Evolutionary conservation across 192 early-diverging fungal species (phyloP), one percentile per base, ranked within the genome.

Genomic region (Podila minutissima): DNA sequence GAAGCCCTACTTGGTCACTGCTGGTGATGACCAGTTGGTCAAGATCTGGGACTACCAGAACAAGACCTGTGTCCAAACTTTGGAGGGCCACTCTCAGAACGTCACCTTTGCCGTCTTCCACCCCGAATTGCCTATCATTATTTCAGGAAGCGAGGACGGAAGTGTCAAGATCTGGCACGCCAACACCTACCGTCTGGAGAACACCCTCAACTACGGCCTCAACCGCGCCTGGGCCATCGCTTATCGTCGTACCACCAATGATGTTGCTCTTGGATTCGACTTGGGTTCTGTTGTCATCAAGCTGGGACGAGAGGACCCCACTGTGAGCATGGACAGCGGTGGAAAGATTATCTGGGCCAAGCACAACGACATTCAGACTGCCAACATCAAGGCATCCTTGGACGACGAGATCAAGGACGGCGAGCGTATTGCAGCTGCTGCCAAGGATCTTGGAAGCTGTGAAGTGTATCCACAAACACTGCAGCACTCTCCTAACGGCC

Each of bases 11-110:
- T 83, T 99, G 37, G 92, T 98, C 49, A 94, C 93, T 50, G 96
- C 95, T 15, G 98, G 95, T 24, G 98, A 99, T 72, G 98, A 99
- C 85, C 92, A 95, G 87, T 68, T 91, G 37, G 91, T 95, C 72
- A 98, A 98, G 68, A 93, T 99, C 38, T 99, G 98, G 98, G 98
- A 99, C 82, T 99, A 99, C 83, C 97, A 99, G 79, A 99, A 98
- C 91, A 99, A 98, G 85, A 96, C 95, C 22, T 99, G 97, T 82
- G 97, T 99, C 17, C 96, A 97, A 84, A 99, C 97, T 9, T 90
- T 99, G 64, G 97, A 99, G 84, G 98, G 98, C 10, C 98, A 99
- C 83, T 89, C 94, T 10, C 93, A 98, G 60, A 98, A 99, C 74
- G 97, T 97, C 7, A 95, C 91, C 19, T 91, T 95, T 53, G 94